Evolutionary conservation across 2,329 filamentous ascomycete genomes (phyloP), one percentile per base, ranked within the genome.

Genomic region (Scytalidium lignicola): DNA sequence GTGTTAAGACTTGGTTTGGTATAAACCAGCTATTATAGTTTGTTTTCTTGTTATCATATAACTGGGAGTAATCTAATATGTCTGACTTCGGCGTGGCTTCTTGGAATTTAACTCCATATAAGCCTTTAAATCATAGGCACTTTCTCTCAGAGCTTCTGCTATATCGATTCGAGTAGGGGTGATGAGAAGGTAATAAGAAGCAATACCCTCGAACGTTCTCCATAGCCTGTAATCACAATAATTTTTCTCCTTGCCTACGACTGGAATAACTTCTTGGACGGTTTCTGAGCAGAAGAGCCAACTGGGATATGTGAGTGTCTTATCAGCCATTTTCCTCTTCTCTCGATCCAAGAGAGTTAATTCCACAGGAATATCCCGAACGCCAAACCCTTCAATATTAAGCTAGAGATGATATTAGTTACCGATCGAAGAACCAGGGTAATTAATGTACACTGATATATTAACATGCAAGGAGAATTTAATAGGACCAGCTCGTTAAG

Each of bases 201-300:
- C 58, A 9, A 57, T 10, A 8, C 57, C 58, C 17, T 50, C 40
- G 13, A 53, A 9, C 2, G 56, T 61, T 8, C 47, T 43, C 42
- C 48, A 59, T 12, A 48, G 55, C 20, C 57, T 47, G 43, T 57
- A 59, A 41, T 61, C 57, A 40, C 54, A 61, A 19, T 48, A 21
- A 12, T 41, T 49, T 10, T 26, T 26, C 6, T 48, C 48, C 9
- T 52, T 22, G 9, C 49, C 53, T 29, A 51, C 44, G 3, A 59
- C 20, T 12, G 57, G 44, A 3, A 57, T 19, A 1, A 60, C 55
- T 40, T 60, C 53, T 22, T 59, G 54, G 6, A 58, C 54, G 26
- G 51, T 53, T 29, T 58, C 58, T 8, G 41, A 45, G 22, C 32
- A 37, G 12, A 59, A 26, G 21, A 60, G 48, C 57, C 57, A 59